phyloP scores from a whole-genome alignment of 257 asterid genomes.

The Ligustrum vulgare region DNA sequence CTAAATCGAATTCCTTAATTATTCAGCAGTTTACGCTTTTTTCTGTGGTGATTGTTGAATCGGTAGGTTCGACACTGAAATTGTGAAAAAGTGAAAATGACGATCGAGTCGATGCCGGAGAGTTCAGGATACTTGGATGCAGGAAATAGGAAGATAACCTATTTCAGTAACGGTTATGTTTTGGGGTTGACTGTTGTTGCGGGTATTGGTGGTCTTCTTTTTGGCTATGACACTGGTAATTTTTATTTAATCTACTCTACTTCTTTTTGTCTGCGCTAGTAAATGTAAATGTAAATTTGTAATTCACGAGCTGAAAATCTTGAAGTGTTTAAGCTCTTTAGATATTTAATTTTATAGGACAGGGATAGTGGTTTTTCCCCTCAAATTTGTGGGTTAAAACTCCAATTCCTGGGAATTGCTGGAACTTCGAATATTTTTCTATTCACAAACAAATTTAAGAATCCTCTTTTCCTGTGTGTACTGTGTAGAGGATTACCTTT shows the following conservation, averaged over 20 bases:
- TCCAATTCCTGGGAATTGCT: neutral
- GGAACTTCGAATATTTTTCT: too few species aligned
- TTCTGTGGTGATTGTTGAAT: neutral
- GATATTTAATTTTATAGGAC: neutral
- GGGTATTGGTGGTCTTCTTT: conserved; percentile 91
- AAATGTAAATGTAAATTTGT: neutral
- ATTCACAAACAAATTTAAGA: neutral
- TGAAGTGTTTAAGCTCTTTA: neutral
- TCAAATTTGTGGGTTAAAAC: neutral
- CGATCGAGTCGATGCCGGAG: conserved; percentile 56
- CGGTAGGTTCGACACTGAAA: neutral
- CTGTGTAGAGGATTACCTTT: too few species aligned
- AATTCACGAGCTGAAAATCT: neutral
- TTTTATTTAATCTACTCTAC: neutral
- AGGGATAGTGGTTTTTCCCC: too few species aligned
- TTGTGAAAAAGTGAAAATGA: conserved; percentile 40
- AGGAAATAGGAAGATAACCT: conserved; percentile 42
- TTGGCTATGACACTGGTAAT: conserved; percentile 91
- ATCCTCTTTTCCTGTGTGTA: neutral
- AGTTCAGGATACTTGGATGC: conserved; percentile 60
- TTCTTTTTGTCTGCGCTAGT: neutral
- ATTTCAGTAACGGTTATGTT: conserved; percentile 82
- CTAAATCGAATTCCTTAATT: neutral
- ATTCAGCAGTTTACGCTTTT: neutral
- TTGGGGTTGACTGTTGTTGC: conserved; percentile 77